Conservation (phyloP, 176 grass and related monocot genomes). For the Thalia dealbata region DNA sequence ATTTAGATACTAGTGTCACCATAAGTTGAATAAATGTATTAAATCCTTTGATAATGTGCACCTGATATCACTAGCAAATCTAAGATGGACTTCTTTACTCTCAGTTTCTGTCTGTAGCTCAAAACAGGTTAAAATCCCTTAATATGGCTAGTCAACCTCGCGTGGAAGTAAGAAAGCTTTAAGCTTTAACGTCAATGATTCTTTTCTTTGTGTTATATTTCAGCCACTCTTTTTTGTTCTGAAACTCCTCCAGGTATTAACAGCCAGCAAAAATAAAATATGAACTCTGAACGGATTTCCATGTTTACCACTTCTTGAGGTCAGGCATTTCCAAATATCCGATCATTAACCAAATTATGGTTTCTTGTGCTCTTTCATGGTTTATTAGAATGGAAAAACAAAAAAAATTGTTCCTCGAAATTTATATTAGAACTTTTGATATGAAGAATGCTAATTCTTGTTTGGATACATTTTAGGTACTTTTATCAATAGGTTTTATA, state of each 20-base stretch:
- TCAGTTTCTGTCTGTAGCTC: slow-evolving; percentile 91
- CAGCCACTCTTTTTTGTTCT: slow-evolving; percentile 2
- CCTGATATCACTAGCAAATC: slow-evolving; percentile 11
- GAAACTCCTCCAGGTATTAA: slow-evolving; percentile 47
- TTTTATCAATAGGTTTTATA: neutral
- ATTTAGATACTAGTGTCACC: slow-evolving; percentile 20
- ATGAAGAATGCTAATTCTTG: neutral
- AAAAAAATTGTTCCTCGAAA: neutral
- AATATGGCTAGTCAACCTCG: slow-evolving; percentile 77
- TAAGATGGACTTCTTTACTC: slow-evolving; percentile 32
- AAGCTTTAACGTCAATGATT: neutral
- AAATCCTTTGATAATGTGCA: slow-evolving; percentile 18
- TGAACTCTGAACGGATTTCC: slow-evolving; percentile 91
- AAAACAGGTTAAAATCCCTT: slow-evolving; percentile 84
- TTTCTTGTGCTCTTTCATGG: neutral
- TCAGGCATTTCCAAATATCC: neutral
- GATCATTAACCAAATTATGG: neutral
- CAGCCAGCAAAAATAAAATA: slow-evolving; percentile 92
- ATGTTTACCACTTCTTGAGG: slow-evolving; percentile 79
- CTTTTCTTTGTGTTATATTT: slow-evolving; percentile 5
- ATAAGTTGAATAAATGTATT: slow-evolving; percentile 19
- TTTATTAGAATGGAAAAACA: neutral
- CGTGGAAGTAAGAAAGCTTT: slow-evolving; percentile 57
- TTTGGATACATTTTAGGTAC: neutral
- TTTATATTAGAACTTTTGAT: neutral